phyloP scores from a whole-genome alignment of 2,329 filamentous ascomycete genomes.

The Podosphaera xanthii region DNA sequence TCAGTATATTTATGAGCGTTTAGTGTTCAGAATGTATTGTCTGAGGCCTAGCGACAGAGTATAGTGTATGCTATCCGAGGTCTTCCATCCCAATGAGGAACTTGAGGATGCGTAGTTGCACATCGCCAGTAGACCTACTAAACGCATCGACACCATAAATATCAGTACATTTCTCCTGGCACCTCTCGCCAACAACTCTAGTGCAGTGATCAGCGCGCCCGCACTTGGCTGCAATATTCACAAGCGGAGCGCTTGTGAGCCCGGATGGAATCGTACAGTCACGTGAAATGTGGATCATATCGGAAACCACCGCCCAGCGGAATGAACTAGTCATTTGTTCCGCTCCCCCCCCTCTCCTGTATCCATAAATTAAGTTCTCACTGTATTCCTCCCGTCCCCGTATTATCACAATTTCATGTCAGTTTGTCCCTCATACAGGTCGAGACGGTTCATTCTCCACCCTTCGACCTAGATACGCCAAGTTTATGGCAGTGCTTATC shows the following conservation, averaged over 20 bases:
- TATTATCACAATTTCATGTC: background rate
- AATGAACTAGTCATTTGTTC: background rate
- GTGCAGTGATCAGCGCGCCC: too few relatives aligned
- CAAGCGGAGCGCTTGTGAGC: background rate
- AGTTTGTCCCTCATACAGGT: background rate
- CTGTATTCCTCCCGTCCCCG: background rate
- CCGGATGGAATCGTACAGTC: background rate
- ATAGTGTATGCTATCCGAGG: too few relatives aligned
- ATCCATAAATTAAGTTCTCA: background rate
- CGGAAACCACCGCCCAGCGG: background rate
- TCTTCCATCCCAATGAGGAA: too few relatives aligned
- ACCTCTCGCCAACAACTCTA: too few relatives aligned
- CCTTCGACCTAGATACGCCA: background rate
- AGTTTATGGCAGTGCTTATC: background rate
- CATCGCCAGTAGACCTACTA: too few relatives aligned
- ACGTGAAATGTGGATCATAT: background rate
- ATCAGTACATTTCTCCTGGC: too few relatives aligned
- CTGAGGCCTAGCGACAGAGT: too few relatives aligned
- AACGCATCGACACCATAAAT: too few relatives aligned
- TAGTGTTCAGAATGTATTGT: too few relatives aligned
- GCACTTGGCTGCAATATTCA: too few relatives aligned
- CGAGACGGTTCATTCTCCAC: background rate
- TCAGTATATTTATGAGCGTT: too few relatives aligned
- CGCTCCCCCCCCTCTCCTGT: background rate
- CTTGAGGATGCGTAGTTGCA: too few relatives aligned